Base-by-base conservation (phyloP, 441 rosid species). In the Brassica balearica region DNA sequence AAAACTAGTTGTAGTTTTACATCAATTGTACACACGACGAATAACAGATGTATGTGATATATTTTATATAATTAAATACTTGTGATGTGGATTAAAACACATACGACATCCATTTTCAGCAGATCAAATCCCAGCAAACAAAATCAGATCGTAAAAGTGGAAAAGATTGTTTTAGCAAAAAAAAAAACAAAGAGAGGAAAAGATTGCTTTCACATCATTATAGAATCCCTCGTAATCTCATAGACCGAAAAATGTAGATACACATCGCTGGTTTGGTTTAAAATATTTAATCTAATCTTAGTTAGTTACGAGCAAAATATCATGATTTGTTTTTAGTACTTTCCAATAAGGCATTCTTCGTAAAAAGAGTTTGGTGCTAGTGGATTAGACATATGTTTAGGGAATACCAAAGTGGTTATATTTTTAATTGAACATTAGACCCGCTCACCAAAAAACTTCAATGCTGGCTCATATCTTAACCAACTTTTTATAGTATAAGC, bases 401-500 rank as follows among this genome's bases (percentile, higher is more conserved):
- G 59, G 56, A 74, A 55, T 65, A 80, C 65, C 48, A 75, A 46
- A 74, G 65, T 70, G n/a, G 59, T 65, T 65, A 36, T 63, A 29
- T 68, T 59, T n/a, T 23, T 63, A 69, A 68, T 64, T 73, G 65
- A 69, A 55, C 68, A 80, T 75, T 63, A 58, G 66, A 79, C 64
- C 71, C 53, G 58, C 72, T 59, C 17, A 73, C 74, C 71, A 17
- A 59, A 34, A 63, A 51, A 27, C 72, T 64, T 58, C 12, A 65
- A 19, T 75, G 38, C 38, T 34, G 72, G 64, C 79, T 79, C 78
- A 7, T 74, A 68, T 73, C 55, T 59, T 25, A 68, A 73, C 59
- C 53, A 68, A 66, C 62, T 3, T 43, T 3, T 65, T 64, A 25
- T 29, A 32, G 38, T 34, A 34, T 46, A 41, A 20, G 15, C 38